A percentile compares a stretch with the other conserved stretches of the same genome.
These are phyloP conservation scores for Boletus sp. DNA, from an alignment of 768 basidiomycete species.

Conservation along the genomic window DNA sequence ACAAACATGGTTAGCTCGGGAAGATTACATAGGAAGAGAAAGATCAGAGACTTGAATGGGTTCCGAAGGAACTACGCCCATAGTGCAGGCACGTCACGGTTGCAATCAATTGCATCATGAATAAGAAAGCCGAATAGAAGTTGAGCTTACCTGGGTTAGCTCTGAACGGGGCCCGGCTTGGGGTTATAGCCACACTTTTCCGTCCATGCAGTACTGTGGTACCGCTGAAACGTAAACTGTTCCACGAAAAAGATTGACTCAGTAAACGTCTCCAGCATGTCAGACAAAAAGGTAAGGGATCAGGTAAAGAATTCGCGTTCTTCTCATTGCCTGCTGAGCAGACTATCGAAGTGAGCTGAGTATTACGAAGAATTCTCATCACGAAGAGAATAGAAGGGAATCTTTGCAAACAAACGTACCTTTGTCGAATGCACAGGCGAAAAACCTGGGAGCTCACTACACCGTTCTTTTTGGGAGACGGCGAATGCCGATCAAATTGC, in stretches of 20 bases:
- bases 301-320: slow-evolving; percentile 42
- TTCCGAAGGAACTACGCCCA: slow-evolving; percentile 66
- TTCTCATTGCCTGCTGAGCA: slow-evolving; percentile 50
- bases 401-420: slow-evolving; percentile 2
- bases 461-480: too few relatives aligned
- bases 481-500: background rate
- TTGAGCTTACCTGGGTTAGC: slow-evolving; percentile 13
- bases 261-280: background rate
- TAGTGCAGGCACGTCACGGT: slow-evolving; percentile 57
- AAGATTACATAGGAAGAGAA: background rate
- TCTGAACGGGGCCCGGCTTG: too few relatives aligned
- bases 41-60: slow-evolving; percentile 81
- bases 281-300: slow-evolving; percentile 17
- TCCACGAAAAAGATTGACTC: background rate
- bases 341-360: slow-evolving; percentile 69
- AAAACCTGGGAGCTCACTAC: background rate
- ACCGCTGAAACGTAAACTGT: background rate
- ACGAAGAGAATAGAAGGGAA: background rate
- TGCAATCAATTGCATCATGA: slow-evolving; percentile 48
- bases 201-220: background rate
- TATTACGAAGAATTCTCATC: slow-evolving; percentile 38
- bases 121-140: background rate
- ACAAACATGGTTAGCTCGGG: slow-evolving; percentile 16
- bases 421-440: background rate
- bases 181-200: background rate